Conservation (phyloP, 2,329 filamentous ascomycete genomes). For the Orbilia javanica region DNA sequence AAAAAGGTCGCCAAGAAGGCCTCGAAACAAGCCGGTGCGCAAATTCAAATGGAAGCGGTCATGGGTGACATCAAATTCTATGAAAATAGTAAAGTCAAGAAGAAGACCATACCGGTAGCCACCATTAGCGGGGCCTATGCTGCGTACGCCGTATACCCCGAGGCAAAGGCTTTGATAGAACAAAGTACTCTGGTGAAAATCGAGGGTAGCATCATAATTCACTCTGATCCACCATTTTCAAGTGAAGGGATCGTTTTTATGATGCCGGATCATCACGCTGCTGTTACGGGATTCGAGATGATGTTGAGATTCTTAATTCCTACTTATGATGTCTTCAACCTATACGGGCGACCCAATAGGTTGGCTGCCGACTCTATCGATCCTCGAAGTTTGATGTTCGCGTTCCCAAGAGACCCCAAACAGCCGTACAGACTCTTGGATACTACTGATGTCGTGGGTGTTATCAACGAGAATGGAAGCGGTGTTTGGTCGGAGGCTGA, state of each 20-base stretch:
- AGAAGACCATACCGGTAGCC: constrained; percentile 89
- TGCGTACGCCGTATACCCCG: constrained; percentile 94
- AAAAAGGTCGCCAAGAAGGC: constrained; percentile 83
- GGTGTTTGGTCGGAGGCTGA: constrained; percentile 84
- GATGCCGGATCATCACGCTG: constrained; percentile 95
- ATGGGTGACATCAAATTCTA: constrained; percentile 97
- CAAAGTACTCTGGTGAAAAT: constrained; percentile 94
- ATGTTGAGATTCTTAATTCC: constrained; percentile 93
- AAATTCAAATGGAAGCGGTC: constrained; percentile 74
- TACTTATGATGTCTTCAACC: constrained; percentile 88
- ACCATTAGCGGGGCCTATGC: constrained; percentile 91
- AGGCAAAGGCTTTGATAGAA: constrained; percentile 92
- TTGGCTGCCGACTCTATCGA: constrained; percentile 90
- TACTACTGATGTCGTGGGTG: constrained; percentile 81
- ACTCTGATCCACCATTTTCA: constrained; percentile 79
- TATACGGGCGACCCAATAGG: constrained; percentile 89
- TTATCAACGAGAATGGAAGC: constrained; percentile 84
- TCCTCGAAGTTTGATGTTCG: constrained; percentile 94
- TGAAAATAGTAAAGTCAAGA: constrained; percentile 85
- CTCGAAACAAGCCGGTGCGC: constrained; percentile 84
- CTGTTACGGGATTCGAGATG: constrained; percentile 93
- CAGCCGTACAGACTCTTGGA: constrained; percentile 88
- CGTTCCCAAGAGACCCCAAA: constrained; percentile 84
- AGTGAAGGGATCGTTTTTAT: constrained; percentile 97
- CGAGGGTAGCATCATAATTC: constrained; percentile 89